These are phyloP conservation scores for Syzygium oleosum DNA, from an alignment of 345 rosid genomes.

Conservation along the genomic window DNA sequence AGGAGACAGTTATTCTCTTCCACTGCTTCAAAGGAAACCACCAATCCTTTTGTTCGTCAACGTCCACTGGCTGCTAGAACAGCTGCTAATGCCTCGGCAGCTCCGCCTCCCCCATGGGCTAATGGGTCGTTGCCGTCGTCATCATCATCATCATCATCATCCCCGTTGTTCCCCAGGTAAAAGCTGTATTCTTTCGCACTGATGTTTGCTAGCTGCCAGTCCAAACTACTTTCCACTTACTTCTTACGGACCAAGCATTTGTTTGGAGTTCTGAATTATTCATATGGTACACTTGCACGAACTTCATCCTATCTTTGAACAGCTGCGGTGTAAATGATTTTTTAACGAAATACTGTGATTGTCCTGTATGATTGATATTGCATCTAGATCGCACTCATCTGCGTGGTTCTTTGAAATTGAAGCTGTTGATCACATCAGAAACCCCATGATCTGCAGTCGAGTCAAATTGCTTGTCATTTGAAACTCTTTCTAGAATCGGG, in stretches of 20 bases:
- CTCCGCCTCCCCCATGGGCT: slow-evolving; percentile 54
- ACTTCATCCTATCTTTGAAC: background rate
- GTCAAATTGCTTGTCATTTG: background rate
- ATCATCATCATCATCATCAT: slow-evolving; percentile 29
- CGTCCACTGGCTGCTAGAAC: slow-evolving; percentile 44
- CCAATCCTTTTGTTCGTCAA: slow-evolving; percentile 60
- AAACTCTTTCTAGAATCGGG: background rate
- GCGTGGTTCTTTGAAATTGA: background rate
- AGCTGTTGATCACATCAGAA: background rate
- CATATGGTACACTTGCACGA: background rate
- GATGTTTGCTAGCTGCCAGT: background rate
- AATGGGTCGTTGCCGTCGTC: slow-evolving; percentile 41
- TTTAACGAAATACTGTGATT: background rate
- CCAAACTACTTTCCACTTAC: background rate
- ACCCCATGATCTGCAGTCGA: background rate
- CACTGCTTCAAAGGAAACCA: slow-evolving; percentile 31
- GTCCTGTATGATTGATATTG: background rate
- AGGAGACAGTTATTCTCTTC: slow-evolving; percentile 56
- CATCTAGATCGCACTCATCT: background rate
- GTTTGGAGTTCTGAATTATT: background rate
- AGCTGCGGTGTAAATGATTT: background rate
- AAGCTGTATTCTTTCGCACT: background rate
- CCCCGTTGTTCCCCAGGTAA: slow-evolving; percentile 42
- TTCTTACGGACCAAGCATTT: background rate
- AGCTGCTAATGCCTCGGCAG: slow-evolving; percentile 22